These are phyloP conservation scores for Aureobasidium sp. DNA, from an alignment of 2,329 filamentous ascomycete species.

Conservation along the genomic window DNA sequence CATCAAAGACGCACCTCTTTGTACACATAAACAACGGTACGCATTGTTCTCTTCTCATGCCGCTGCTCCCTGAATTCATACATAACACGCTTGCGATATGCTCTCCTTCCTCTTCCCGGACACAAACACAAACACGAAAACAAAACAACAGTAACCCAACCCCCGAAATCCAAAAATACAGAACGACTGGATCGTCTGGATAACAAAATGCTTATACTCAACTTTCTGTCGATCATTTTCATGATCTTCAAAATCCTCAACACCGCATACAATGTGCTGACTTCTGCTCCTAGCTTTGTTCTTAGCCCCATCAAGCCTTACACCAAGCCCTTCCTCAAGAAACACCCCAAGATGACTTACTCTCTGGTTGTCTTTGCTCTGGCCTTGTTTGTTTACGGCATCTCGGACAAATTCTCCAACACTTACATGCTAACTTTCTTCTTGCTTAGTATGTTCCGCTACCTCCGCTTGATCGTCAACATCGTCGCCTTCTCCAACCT, in stretches of 20 bases:
- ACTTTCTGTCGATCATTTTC: neutral
- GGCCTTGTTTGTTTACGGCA: neutral
- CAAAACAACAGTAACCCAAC: neutral
- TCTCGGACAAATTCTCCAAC: slow-evolving; percentile 1
- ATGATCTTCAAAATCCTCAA: neutral
- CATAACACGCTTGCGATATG: neutral
- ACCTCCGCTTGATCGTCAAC: slow-evolving; percentile 26
- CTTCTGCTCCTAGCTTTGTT: neutral
- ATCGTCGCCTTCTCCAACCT: slow-evolving; percentile 25
- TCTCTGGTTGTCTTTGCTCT: neutral
- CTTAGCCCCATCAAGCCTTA: neutral
- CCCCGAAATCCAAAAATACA: neutral
- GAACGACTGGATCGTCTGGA: slow-evolving; percentile 3
- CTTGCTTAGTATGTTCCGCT: slow-evolving; percentile 22
- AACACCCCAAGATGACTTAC: slow-evolving; percentile 2
- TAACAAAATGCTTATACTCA: neutral
- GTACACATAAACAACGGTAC: neutral
- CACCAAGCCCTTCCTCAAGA: neutral
- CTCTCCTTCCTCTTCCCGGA: neutral
- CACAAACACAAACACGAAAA: slow-evolving; percentile 5
- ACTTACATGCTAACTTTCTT: slow-evolving; percentile 16
- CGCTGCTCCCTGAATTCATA: neutral
- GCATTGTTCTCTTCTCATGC: neutral
- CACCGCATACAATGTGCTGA: neutral
- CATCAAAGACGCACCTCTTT: neutral